These are phyloP conservation scores for Didymella arachidicola DNA, from an alignment of 2,329 filamentous ascomycete genomes.

Conservation along the genomic window DNA sequence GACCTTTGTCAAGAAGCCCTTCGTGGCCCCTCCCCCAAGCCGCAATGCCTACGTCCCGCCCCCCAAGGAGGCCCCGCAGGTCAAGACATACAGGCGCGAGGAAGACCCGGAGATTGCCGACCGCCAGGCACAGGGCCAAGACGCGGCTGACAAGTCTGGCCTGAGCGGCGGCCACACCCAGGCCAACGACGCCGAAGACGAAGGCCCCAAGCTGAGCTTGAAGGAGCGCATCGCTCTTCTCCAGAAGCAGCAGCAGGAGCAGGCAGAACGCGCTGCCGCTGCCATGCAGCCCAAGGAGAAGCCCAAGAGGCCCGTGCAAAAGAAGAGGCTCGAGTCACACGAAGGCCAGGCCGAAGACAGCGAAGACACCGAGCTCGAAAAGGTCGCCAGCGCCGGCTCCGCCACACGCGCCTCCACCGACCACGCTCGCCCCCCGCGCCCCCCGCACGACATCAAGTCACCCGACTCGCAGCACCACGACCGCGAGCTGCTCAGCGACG, in stretches of 20 bases:
- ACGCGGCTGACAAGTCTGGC: conserved; percentile 73
- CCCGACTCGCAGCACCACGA: conserved; percentile 52
- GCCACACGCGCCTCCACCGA: conserved; percentile 52
- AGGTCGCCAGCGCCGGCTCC: conserved; percentile 45
- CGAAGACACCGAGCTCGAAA: conserved; percentile 50
- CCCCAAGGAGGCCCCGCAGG: conserved; percentile 72
- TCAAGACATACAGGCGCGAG: conserved; percentile 83
- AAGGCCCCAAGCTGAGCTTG: conserved; percentile 89
- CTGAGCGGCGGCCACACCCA: conserved; percentile 55
- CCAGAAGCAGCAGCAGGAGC: conserved; percentile 92
- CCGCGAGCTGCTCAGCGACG: conserved; percentile 66
- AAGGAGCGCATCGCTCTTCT: conserved; percentile 95
- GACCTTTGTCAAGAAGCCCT: conserved; percentile 93
- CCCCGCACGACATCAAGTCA: conserved; percentile 50
- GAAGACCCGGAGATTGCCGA: conserved; percentile 76
- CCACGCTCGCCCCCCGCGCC: conserved; percentile 49
- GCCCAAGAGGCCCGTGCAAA: conserved; percentile 73
- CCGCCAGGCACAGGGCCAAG: conserved; percentile 69
- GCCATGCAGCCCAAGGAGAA: conserved; percentile 82
- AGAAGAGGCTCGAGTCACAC: conserved; percentile 66
- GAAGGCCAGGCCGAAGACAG: conserved; percentile 42
- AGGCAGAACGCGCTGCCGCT: conserved; percentile 82
- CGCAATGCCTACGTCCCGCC: conserved; percentile 90
- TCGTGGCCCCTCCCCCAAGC: conserved; percentile 92
- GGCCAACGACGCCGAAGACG: conserved; percentile 64